Evolutionary conservation across 2,329 filamentous ascomycete species (phyloP).

Genomic region (Beauveria sp.): DNA sequence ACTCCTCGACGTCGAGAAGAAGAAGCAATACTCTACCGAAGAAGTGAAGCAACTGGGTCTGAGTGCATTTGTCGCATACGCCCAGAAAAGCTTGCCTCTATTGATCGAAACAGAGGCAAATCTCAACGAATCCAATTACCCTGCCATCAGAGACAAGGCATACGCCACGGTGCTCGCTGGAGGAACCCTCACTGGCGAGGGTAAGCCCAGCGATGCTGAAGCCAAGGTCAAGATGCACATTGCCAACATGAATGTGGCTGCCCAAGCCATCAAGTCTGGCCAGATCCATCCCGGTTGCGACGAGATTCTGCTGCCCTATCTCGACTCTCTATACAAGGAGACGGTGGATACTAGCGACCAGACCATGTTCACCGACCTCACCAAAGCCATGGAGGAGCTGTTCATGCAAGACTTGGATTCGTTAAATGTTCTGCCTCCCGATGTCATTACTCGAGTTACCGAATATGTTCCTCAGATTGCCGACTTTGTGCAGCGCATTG

Average conservation of each 20-base stretch:
- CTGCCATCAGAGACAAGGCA: constrained; percentile 38
- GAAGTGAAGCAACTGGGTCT: constrained; percentile 41
- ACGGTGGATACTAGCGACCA: constrained; percentile 55
- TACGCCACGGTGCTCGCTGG: constrained; percentile 50
- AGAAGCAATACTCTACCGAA: constrained; percentile 51
- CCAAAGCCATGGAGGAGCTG: constrained; percentile 75
- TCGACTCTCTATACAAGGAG: constrained; percentile 63
- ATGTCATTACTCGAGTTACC: constrained; percentile 81
- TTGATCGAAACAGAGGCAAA: constrained; percentile 35
- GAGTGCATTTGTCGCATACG: constrained; percentile 48
- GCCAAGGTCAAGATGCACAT: constrained; percentile 90
- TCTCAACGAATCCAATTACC: constrained; percentile 45
- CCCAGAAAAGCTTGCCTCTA: constrained; percentile 46
- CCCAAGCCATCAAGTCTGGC: constrained; percentile 38
- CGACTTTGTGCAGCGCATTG: constrained; percentile 72
- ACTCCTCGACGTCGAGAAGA: constrained; percentile 69
- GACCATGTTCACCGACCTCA: constrained; percentile 78
- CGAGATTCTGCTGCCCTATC: constrained; percentile 70
- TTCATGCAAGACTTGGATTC: constrained; percentile 85
- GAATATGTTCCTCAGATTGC: constrained; percentile 87
- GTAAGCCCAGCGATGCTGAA: constrained; percentile 65
- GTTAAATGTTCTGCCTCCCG: constrained; percentile 76
- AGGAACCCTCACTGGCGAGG: constrained; percentile 47
- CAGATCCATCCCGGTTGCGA: constrained; percentile 49
- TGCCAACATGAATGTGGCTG: constrained; percentile 50